phyloP scores from a whole-genome alignment of 768 basidiomycete species.

The Amanita inopinata region DNA sequence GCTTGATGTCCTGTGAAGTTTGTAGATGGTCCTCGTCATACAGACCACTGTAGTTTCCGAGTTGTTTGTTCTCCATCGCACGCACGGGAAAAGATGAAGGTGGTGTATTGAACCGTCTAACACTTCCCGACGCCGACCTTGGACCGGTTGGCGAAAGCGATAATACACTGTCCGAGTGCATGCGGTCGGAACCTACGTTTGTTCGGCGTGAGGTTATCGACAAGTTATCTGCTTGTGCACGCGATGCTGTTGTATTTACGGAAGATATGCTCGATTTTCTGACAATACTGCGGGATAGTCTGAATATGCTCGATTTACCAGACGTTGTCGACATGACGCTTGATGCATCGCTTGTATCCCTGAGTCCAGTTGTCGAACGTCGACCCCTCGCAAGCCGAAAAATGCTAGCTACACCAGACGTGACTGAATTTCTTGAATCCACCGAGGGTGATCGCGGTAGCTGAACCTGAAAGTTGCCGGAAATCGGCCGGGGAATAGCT shows the following conservation, averaged over 20 bases:
- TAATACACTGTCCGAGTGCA: constrained; percentile 19
- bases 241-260: constrained; percentile 34
- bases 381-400: constrained; percentile 40
- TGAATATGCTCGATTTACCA: constrained; percentile 28
- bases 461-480: constrained; percentile 29
- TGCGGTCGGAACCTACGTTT: constrained; percentile 18
- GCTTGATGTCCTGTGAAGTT: constrained; percentile 52
- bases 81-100: constrained; percentile 48
- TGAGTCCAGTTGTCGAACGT: constrained; percentile 24
- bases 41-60: constrained; percentile 28
- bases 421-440: constrained; percentile 40
- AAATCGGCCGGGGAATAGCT: constrained; percentile 27
- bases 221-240: constrained; percentile 25
- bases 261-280: constrained; percentile 43
- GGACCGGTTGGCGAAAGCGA: constrained; percentile 24
- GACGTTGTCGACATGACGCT: constrained; percentile 33
- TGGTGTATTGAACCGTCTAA: constrained; percentile 40
- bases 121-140: constrained; percentile 34
- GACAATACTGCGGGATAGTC: constrained; percentile 27
- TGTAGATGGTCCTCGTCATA: constrained; percentile 49
- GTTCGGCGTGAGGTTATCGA: constrained; percentile 37
- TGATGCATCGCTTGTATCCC: constrained; percentile 39
- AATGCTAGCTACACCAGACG: constrained; percentile 40
- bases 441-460: constrained; percentile 42
- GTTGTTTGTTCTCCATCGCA: constrained; percentile 28